Conservation (phyloP, 73 alveolate genomes). For the Paramecium primaurelia region DNA sequence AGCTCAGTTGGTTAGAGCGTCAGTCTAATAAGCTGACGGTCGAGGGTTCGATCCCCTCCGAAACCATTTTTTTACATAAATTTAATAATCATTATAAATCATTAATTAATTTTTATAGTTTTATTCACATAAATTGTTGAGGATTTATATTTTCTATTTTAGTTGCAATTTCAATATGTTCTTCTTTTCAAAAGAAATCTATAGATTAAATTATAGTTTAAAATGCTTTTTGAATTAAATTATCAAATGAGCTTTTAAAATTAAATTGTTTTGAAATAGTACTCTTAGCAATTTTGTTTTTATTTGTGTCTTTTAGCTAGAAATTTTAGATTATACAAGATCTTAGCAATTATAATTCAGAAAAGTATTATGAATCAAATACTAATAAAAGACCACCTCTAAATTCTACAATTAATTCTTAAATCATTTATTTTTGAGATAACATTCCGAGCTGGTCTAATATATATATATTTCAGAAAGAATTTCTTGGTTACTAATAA, state of each 20-base stretch:
- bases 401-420: not conserved
- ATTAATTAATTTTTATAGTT: not conserved
- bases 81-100: not conserved
- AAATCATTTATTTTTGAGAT: not conserved
- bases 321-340: not conserved
- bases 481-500: not conserved
- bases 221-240: not conserved
- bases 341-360: not conserved
- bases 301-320: not conserved
- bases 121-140: not conserved
- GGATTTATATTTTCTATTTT: not conserved
- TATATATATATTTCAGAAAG: not conserved
- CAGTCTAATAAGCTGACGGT: constrained; percentile 61
- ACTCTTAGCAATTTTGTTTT: not conserved
- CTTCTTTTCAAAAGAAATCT: not conserved
- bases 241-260: not conserved
- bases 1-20: constrained; percentile 64
- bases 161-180: not conserved
- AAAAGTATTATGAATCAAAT: not conserved
- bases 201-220: not conserved
- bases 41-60: constrained; percentile 63
- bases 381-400: not conserved
- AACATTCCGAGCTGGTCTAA: not conserved
- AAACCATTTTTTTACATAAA: constrained; percentile 28
- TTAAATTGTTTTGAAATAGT: not conserved